Percentiles rank a stretch among this genome's conserved stretches.
Conservation (phyloP, 768 basidiomycete genomes). For the Boletus bicolor region DNA sequence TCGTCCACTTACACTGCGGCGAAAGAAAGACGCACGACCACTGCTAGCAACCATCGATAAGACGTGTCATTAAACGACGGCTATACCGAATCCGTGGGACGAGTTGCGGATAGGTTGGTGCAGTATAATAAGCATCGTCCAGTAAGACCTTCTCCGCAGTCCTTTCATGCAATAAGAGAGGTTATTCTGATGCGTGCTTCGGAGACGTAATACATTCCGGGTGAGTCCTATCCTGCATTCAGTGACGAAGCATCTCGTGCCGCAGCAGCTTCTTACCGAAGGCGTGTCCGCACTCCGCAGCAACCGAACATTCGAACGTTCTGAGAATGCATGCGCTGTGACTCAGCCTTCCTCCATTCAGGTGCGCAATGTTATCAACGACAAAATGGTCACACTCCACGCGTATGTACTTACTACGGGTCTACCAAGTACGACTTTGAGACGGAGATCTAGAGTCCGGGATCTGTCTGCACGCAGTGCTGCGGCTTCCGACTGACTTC, state of each 20-base stretch:
- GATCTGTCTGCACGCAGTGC: background rate
- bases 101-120: too few species aligned
- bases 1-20: background rate
- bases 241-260: background rate
- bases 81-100: background rate
- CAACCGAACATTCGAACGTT: background rate
- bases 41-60: background rate
- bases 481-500: too few species aligned
- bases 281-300: constrained; percentile 3
- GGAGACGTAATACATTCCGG: background rate
- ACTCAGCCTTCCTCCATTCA: background rate
- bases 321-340: background rate
- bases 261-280: constrained; percentile 1
- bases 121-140: background rate
- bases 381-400: background rate
- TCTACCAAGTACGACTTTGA: background rate
- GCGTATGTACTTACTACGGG: background rate
- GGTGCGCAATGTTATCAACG: background rate
- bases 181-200: background rate
- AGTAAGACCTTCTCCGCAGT: constrained; percentile 9
- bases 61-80: background rate
- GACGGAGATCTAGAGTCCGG: background rate
- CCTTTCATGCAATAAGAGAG: background rate
- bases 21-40: background rate
- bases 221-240: background rate